A percentile compares a stretch with the other conserved stretches of the same genome.
These are phyloP conservation scores for Ceratocystis alfenasii DNA, from an alignment of 2,329 filamentous ascomycete species.

Conservation along the genomic window DNA sequence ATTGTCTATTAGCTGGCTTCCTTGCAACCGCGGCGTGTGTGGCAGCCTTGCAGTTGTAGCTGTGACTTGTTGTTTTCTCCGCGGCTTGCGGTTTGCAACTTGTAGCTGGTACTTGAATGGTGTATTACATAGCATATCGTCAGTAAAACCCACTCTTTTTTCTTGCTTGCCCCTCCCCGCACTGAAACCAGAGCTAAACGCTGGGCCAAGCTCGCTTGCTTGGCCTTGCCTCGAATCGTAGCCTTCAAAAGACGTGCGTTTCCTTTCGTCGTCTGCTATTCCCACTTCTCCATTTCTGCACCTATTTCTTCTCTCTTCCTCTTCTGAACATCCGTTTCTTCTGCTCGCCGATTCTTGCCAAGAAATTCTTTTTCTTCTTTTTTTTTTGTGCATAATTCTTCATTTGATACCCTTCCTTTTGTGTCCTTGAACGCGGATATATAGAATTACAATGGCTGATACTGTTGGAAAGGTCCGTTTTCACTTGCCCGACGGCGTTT, in stretches of 20 bases:
- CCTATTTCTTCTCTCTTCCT: constrained; percentile 1
- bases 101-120: not conserved
- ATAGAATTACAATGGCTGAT: constrained; percentile 21
- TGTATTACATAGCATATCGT: not conserved
- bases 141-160: not conserved
- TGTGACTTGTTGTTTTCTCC: not conserved
- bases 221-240: not conserved
- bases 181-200: not conserved
- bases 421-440: not conserved
- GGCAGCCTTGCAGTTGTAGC: too few relatives aligned
- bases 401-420: not conserved
- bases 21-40: too few relatives aligned
- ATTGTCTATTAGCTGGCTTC: too few relatives aligned
- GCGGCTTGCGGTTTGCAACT: not conserved
- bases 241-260: constrained; percentile 5
- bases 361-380: constrained; percentile 3
- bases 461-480: constrained; percentile 22
- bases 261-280: not conserved
- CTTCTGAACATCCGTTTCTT: not conserved
- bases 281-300: too few relatives aligned
- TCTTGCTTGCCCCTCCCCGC: not conserved
- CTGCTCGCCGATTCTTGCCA: not conserved
- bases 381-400: not conserved
- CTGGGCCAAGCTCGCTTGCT: not conserved
- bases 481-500: constrained; percentile 3